Base-by-base conservation (phyloP, 1,139 yeast genomes). In the Candida dubliniensis region DNA sequence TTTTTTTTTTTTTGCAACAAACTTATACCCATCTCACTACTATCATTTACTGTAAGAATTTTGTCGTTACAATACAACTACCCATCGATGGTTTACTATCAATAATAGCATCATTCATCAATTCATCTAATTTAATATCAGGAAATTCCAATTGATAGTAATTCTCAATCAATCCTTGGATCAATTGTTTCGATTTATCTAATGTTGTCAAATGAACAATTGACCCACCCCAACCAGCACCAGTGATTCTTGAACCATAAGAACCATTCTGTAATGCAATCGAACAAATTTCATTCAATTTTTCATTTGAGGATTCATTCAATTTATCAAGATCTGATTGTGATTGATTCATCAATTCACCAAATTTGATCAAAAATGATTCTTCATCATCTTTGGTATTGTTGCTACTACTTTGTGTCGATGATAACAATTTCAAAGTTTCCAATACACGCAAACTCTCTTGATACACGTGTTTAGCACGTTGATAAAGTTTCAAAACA, bases 151-250 rank as follows among this genome's bases (percentile, higher is more conserved):
- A 63, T 47, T 68, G 65, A 61, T 82, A 84, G 58, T 79, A 81
- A 44, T 79, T 63, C 12, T 24, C 65, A 29, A 60, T 64, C 36
- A 84, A 67, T 0, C 84, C 83, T 4, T 60, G 50, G 39, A 67
- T 68, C 42, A 84, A 75, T 1, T 50, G 48, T 0, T 65, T 70
- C 12, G 80, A 69, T 49, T 71, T 72, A 42, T 72, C 74, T 8
- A 69, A 60, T 2, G 79, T 69, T 13, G 84, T 81, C 46, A 84
- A 64, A 58, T 83, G 87, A 23, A 84, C 87, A 2, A 84, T 72
- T 31, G 85, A 81, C 8, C 91, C 91, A 36, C 91, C 91, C 76
- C 83, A 84, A 8, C 90, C 91, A n/a, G 91, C 90, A 34, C 91
- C 91, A 8, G 91, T 84, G 32, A 83, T 77, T 51, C 91, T 72